Evolutionary conservation across 1,284 basidiomycete genomes (phyloP), one percentile per base, ranked within the genome.

Genomic region (Inonotus hispidus): DNA sequence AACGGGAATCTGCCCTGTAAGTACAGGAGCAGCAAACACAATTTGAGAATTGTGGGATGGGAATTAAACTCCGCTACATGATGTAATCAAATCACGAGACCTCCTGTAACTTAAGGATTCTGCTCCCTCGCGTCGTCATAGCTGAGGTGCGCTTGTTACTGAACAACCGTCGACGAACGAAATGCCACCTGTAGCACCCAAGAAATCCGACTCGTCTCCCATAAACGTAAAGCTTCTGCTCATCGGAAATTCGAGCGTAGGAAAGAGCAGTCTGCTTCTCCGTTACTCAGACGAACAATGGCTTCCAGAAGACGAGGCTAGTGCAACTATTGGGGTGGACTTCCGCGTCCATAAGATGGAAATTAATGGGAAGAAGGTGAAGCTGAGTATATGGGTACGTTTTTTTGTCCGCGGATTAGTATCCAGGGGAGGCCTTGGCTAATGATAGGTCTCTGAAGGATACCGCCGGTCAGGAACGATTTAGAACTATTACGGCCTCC

Each of bases 231-330:
- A 90, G 72, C 77, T 90, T 2, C 79, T 90, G 11, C 77, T 90
- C 27, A 90, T 90, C 59, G 89, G 94, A 21, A 95, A 96, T 71
- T 93, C 93, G 3, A 92, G 91, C 5, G 95, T 98, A 16, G 95
- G 95, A 68, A 90, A 90, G 80, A 92, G 93, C 63, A 95, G 93
- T 64, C 78, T 99, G 6, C 75, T 99, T 0, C 78, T 98, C 5
- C 83, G 96, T 6, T 99, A 98, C 79, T 96, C 95, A 2, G 95
- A 99, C 71, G 92, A 98, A 74, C 92, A 94, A 68, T 99, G 95
- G 84, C 77, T 98, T 35, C 88, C 92, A 23, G 93, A 97, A 69
- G 96, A 98, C 70, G 96, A 98, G 76, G 87, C 90, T 47, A 90
- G 88, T 60, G 93, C 95, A 25, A 97, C 95, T n/a, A 98, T 98